Evolutionary conservation across 139 green algal genomes (phyloP).

Genomic region (Picochlorum sp.): DNA sequence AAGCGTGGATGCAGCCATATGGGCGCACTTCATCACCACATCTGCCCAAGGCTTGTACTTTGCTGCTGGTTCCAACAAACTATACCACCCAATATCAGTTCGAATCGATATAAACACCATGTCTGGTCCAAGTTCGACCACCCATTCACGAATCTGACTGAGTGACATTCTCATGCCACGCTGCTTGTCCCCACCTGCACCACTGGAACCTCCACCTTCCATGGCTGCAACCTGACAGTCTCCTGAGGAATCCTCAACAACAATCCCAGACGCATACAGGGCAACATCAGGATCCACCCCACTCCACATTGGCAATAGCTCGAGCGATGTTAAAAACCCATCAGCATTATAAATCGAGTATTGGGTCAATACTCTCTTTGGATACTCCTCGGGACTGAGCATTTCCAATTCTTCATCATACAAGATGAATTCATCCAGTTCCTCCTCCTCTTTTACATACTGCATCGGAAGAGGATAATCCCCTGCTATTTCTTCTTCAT

Average conservation of each 20-base stretch:
- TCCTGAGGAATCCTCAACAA: constrained; percentile 64
- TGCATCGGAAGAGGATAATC: constrained; percentile 82
- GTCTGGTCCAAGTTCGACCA: constrained; percentile 76
- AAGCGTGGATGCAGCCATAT: constrained; percentile 54
- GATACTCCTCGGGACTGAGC: constrained; percentile 64
- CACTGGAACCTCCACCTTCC: constrained; percentile 13
- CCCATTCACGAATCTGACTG: constrained; percentile 86
- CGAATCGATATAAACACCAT: constrained; percentile 85
- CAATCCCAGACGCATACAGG: constrained; percentile 71
- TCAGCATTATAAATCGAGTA: constrained; percentile 82
- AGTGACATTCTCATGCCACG: constrained; percentile 76
- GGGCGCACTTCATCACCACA: constrained; percentile 60
- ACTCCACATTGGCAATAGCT: constrained; percentile 84
- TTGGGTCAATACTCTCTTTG: constrained; percentile 59
- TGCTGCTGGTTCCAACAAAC: constrained; percentile 44
- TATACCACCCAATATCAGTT: constrained; percentile 87
- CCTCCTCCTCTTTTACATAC: constrained; percentile 72
- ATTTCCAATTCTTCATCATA: constrained; percentile 66
- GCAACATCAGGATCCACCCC: constrained; percentile 75
- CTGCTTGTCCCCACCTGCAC: constrained; percentile 9
- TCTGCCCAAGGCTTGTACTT: constrained; percentile 76
- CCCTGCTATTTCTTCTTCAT: constrained; percentile 84
- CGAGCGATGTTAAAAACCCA: constrained; percentile 68
- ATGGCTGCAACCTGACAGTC: constrained; percentile 44
- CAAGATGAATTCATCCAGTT: constrained; percentile 82